Evolutionary conservation across 208 protist genomes (phyloP).

Genomic region (Porcisia hertigi): DNA sequence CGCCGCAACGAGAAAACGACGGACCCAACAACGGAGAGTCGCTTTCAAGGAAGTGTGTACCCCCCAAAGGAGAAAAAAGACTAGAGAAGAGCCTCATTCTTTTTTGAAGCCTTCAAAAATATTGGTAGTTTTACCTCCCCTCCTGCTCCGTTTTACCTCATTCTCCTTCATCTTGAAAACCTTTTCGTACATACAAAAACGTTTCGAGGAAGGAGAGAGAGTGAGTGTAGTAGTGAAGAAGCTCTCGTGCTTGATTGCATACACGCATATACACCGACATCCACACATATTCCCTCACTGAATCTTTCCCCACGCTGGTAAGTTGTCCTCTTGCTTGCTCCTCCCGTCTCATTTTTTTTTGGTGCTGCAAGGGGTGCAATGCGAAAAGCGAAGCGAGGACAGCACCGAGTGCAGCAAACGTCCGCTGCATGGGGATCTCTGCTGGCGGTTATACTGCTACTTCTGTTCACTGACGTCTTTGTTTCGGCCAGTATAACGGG

Average conservation of each 20-base stretch:
- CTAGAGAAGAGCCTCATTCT: too few species aligned
- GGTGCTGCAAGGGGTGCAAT: neutral
- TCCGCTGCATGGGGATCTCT: neutral
- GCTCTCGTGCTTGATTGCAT: neutral
- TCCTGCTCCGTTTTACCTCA: too few species aligned
- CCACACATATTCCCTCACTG: neutral
- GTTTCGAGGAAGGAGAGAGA: too few species aligned
- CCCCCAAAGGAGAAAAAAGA: too few species aligned
- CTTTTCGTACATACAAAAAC: too few species aligned
- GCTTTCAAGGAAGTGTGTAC: too few species aligned
- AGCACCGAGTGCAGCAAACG: neutral
- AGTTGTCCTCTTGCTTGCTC: neutral
- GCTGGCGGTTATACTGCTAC: conserved; percentile 6
- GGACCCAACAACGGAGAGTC: too few species aligned
- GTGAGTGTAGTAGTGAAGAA: too few species aligned
- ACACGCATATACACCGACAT: neutral
- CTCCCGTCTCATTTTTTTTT: too few species aligned
- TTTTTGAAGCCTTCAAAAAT: neutral
- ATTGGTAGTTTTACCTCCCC: neutral
- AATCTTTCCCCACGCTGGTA: neutral
- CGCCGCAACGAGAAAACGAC: too few species aligned
- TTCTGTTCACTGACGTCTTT: conserved; percentile 8
- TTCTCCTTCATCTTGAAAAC: too few species aligned
- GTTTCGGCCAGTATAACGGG: conserved; percentile 5
- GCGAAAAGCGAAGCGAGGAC: neutral